Evolutionary conservation across 805 yeast species (phyloP).

Genomic region (Yarrowia sp.): DNA sequence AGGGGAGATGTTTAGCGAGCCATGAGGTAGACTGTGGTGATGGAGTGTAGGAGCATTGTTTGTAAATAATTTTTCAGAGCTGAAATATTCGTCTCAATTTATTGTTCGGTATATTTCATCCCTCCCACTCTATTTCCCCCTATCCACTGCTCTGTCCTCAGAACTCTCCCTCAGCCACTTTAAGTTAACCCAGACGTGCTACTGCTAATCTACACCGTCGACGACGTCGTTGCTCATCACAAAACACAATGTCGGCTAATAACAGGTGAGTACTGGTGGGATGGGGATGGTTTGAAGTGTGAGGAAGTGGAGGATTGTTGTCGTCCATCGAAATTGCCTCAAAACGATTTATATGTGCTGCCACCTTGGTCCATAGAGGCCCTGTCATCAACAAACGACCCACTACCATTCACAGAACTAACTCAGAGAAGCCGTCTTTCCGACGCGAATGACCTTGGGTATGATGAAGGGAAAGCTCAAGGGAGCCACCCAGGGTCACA

Average conservation of each 20-base stretch:
- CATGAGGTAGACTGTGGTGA: too few species aligned
- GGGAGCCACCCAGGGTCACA: constrained; percentile 97
- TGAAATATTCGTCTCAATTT: too few species aligned
- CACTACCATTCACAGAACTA: not conserved
- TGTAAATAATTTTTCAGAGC: too few species aligned
- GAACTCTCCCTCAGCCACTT: not conserved
- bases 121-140: not conserved
- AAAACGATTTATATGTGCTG: not conserved
- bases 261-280: constrained; percentile 11
- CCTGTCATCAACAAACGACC: not conserved
- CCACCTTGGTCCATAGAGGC: too few species aligned
- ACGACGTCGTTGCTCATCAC: constrained; percentile 19
- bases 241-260: constrained; percentile 15
- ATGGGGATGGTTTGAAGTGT: not conserved
- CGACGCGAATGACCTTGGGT: constrained; percentile 96
- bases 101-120: too few species aligned
- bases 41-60: too few species aligned
- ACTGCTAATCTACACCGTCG: constrained; percentile 23
- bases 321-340: not conserved
- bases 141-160: not conserved
- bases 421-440: constrained; percentile 87
- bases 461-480: constrained; percentile 92
- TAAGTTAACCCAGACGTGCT: constrained; percentile 23
- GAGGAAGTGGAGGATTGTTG: too few species aligned
- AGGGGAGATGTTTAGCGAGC: too few species aligned